Base-by-base conservation (phyloP, 2,329 filamentous ascomycete species). In the Teratosphaeriaceae sp. region DNA sequence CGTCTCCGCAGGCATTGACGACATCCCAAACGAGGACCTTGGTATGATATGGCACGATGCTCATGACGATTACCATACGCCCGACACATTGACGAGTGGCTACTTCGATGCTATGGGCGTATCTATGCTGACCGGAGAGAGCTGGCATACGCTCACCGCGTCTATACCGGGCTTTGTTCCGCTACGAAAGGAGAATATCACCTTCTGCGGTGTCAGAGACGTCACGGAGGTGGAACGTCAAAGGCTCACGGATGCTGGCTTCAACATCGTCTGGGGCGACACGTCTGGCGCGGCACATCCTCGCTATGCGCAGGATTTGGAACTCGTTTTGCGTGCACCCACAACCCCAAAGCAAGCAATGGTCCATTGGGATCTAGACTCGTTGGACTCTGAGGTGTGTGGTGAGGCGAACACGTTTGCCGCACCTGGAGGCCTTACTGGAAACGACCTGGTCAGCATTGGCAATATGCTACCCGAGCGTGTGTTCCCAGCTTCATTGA, bases 21-120 rank as follows among this genome's bases (percentile, higher is more conserved):
- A 34, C 16, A 34, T 34, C 30, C 30, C 30, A 16, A 9, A n/a
- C 15, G 30, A 34, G 12, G 30, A 34, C 8, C 30, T 34, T 34
- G 30, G 30, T 34, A 34, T 34, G 30, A 34, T 34, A n/a, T 34
- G 30, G 30, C 30, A 34, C 16, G 30, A 34, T 34, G 30, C 30
- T n/a, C 30, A 34, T 15, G 30, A 34, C 16, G 30, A 34, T 16
- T 34, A 34, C 15, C 30, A 34, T 34, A 19, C 16, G 15, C 30
- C 30, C 12, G 30, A 34, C 30, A 34, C 30, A 16, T 16, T 34
- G 15, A n/a, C 30, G 15, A 34, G 30, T 19, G 30, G 30, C 8
- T 34, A 34, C 30, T 34, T 34, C 15, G 30, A 34, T 34, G 30
- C 30, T 19, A 34, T 34, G 30, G 30, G 30, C 30, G 30, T 34